Evolutionary conservation across 2,329 filamentous ascomycete species (phyloP).

Genomic region (Cercospora sp.): DNA sequence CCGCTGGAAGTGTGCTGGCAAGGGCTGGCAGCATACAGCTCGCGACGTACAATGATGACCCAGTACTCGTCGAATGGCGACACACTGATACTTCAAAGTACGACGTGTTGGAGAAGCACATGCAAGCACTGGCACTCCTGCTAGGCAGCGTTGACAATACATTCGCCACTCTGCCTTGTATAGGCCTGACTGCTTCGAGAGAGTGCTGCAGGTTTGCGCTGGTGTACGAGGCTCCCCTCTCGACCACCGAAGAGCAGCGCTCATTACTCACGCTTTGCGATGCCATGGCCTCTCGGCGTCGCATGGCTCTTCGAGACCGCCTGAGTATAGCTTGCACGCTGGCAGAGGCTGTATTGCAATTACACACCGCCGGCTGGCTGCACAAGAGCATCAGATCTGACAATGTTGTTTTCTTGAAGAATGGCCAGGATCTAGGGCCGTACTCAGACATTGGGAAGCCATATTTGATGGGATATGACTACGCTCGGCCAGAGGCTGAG

Average conservation of each 20-base stretch:
- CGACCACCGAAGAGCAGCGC: background rate
- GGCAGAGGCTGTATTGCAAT: background rate
- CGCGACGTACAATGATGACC: background rate
- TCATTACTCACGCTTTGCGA: background rate
- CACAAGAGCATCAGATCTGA: background rate
- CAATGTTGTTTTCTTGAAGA: background rate
- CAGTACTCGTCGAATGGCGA: background rate
- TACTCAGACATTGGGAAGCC: background rate
- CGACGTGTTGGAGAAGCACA: background rate
- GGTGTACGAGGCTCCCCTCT: background rate
- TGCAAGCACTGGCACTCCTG: constrained; percentile 1
- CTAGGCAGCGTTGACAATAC: background rate
- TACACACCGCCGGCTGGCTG: constrained; percentile 7
- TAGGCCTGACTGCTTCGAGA: background rate
- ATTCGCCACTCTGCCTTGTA: constrained; percentile 1
- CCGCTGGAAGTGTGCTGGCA: background rate
- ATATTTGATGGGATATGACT: background rate
- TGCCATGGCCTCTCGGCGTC: background rate
- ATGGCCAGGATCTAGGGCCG: background rate
- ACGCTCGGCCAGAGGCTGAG: background rate
- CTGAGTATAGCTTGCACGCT: background rate
- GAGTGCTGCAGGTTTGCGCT: background rate
- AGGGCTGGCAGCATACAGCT: background rate
- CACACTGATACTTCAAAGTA: background rate
- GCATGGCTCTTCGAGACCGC: background rate